These are phyloP conservation scores for Vaccinium myrtillus DNA, from an alignment of 148 eudicot species.

Conservation along the genomic window DNA sequence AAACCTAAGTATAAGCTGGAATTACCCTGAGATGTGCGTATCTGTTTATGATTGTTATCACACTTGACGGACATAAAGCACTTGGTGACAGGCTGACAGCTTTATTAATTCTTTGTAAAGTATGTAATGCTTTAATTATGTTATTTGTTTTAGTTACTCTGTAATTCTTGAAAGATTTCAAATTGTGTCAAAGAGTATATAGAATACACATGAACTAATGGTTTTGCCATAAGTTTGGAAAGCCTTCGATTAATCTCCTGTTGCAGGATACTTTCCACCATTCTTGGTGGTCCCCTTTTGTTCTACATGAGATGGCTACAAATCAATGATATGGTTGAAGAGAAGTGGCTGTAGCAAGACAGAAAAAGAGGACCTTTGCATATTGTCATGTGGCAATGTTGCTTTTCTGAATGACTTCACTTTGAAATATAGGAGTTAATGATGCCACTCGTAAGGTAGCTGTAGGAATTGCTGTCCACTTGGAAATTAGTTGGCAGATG, in stretches of 20 bases:
- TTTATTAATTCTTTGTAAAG: neutral
- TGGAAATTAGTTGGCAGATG: constrained; percentile 1
- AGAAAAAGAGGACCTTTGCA: neutral
- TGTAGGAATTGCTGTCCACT: neutral
- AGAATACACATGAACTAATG: neutral
- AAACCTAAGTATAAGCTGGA: neutral
- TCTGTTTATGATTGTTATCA: neutral
- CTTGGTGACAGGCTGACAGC: neutral
- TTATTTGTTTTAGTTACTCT: neutral
- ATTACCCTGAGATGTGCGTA: neutral
- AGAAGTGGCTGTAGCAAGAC: neutral
- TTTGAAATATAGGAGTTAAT: neutral
- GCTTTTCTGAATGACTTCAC: neutral
- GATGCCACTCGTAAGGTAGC: neutral
- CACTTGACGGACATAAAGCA: neutral
- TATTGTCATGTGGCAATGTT: neutral
- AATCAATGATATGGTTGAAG: neutral
- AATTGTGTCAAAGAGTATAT: neutral
- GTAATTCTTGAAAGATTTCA: neutral
- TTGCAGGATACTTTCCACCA: neutral
- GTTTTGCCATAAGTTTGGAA: neutral
- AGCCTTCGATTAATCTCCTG: neutral
- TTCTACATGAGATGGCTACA: neutral
- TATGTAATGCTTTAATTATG: neutral
- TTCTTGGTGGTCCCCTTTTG: neutral